phyloP scores from a whole-genome alignment of 1,284 basidiomycete species.

The Ganoderma leucocontextum region DNA sequence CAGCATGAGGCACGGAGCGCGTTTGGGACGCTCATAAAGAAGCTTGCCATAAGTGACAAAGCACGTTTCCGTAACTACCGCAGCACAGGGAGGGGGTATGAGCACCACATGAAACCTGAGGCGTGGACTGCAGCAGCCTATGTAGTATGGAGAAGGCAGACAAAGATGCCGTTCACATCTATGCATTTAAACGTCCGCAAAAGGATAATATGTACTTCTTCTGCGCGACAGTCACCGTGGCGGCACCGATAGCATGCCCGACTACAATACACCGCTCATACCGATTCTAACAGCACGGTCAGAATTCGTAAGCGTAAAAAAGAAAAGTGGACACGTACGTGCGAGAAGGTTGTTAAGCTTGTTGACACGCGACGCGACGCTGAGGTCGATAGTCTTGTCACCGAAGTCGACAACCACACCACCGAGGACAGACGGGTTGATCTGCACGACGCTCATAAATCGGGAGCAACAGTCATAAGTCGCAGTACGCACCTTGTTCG shows the following conservation, averaged over 20 bases:
- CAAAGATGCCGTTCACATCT: conserved; percentile 20
- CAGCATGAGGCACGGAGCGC: not conserved
- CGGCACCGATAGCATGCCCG: not conserved
- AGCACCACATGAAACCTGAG: not conserved
- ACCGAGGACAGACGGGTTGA: conserved; percentile 88
- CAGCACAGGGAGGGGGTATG: conserved; percentile 8
- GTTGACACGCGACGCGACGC: conserved; percentile 10
- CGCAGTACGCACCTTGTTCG: conserved; percentile 76
- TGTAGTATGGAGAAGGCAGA: no score
- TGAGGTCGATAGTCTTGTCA: conserved; percentile 60
- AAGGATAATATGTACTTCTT: conserved; percentile 16
- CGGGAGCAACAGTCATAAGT: not conserved
- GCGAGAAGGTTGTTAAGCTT: conserved; percentile 68
- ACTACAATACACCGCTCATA: conserved; percentile 17
- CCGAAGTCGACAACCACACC: conserved; percentile 97
- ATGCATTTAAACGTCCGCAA: conserved; percentile 27
- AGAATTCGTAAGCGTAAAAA: not conserved
- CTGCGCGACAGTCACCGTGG: conserved; percentile 12
- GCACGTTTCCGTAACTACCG: conserved; percentile 6
- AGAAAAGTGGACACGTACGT: conserved; percentile 52
- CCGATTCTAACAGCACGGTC: conserved; percentile 22
- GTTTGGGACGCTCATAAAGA: not conserved
- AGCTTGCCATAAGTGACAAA: not conserved
- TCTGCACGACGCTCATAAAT: conserved; percentile 51
- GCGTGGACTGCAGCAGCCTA: not conserved